These are phyloP conservation scores for Dendrobium nobile DNA, from an alignment of 106 monocot species.

Conservation along the genomic window DNA sequence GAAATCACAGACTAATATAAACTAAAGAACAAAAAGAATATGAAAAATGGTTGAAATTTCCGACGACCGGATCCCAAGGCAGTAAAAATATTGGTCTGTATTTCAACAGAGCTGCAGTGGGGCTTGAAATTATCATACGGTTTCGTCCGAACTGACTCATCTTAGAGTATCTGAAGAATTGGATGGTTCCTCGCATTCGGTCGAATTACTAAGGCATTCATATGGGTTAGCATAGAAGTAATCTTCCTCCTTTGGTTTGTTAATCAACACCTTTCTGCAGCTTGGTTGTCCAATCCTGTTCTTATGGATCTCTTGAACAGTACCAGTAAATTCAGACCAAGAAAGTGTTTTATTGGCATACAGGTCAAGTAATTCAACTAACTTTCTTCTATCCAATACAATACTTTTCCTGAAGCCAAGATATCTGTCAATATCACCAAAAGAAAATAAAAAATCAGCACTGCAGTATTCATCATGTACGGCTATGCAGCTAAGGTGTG, in stretches of 20 bases:
- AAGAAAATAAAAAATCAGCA: not conserved
- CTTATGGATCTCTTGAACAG: slow-evolving; percentile 27
- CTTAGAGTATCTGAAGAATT: not conserved
- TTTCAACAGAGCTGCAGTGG: not conserved
- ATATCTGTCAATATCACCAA: slow-evolving; percentile 29
- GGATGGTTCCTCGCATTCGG: slow-evolving; percentile 13
- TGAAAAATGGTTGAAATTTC: not conserved
- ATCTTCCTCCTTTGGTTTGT: slow-evolving; percentile 72
- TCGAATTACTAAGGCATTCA: slow-evolving; percentile 39
- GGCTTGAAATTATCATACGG: not conserved
- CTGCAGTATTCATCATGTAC: too few species aligned
- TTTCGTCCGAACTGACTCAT: not conserved
- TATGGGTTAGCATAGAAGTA: slow-evolving; percentile 66
- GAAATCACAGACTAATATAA: not conserved
- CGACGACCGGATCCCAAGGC: not conserved
- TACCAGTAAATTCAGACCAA: slow-evolving; percentile 42
- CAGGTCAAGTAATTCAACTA: slow-evolving; percentile 53
- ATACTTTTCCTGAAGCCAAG: slow-evolving; percentile 58
- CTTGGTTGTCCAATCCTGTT: slow-evolving; percentile 34
- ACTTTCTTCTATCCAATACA: slow-evolving; percentile 41
- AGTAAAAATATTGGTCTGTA: not conserved
- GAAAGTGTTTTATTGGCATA: slow-evolving; percentile 44
- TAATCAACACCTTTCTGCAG: slow-evolving; percentile 26
- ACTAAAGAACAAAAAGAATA: not conserved
- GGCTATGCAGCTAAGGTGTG: not conserved